Base-by-base conservation (phyloP, 495 filamentous ascomycete genomes). In the Aspergillus hancockii region DNA sequence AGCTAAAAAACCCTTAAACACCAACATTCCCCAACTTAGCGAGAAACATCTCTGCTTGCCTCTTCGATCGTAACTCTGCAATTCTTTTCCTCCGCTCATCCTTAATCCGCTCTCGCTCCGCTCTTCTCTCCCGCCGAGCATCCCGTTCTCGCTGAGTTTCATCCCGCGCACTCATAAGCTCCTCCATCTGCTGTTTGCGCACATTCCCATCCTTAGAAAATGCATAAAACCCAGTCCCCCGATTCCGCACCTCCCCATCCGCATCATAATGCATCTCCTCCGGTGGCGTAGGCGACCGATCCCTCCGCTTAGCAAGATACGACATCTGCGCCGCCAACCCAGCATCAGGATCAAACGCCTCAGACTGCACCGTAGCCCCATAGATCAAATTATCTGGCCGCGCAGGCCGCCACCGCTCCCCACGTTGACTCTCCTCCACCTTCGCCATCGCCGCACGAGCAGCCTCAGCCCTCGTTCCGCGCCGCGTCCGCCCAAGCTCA, bases 151-250 rank as follows among this genome's bases (percentile, higher is more conserved):
- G 71, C 74, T 90, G 85, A 55, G 94, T 98, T 67, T 83, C 81
- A 59, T 67, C 64, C 54, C 94, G 75, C 77, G 89, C 85, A 56
- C 63, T 71, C 64, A 82, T 80, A 58, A 98, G 69, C 49, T 78
- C 81, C 70, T 81, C 80, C 91, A 98, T 96, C 81, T 98, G 88
- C 70, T 69, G 68, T 61, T 74, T 72, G 54, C 94, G 76, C 55
- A 75, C 75, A 52, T 75, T 84, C 66, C 83, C 84, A 70, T 96
- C 88, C 60, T 74, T 79, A 25, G 86, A 89, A 67, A 98, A 98
- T 32, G 82, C 81, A 70, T 92, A 97, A 69, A 97, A 98, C 0
- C 92, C 95, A 8, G 89, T 88, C 0, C 94, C 95, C 67, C 93
- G 93, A 40, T 85, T 90, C 52, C 94, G 78, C 31, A 94, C 86